A percentile compares a stretch with the other conserved stretches of the same genome.
Conservation (phyloP, 2,329 filamentous ascomycete species). For the Colletotrichum sp. region DNA sequence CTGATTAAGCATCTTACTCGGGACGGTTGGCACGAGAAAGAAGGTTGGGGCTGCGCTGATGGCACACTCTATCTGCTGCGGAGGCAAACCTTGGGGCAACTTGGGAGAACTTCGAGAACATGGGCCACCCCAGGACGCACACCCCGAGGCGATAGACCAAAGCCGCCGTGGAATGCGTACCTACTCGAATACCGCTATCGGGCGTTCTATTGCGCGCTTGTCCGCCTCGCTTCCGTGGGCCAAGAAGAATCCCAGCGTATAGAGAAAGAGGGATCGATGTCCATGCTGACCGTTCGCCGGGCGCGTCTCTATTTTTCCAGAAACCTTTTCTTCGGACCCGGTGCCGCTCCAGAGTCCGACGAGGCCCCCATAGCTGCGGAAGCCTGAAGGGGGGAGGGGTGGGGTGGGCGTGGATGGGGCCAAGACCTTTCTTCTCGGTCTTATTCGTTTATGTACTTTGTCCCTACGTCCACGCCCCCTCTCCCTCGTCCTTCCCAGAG, state of each 20-base stretch:
- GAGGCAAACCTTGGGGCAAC: not conserved
- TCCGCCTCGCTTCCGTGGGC: not conserved
- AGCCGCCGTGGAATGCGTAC: not conserved
- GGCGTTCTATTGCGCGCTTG: not conserved
- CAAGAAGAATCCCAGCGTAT: not conserved
- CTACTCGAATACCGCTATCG: not conserved
- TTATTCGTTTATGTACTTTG: not conserved
- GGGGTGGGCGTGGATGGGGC: not conserved
- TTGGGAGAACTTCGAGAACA: not conserved
- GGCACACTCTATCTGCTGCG: not conserved
- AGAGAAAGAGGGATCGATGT: not conserved
- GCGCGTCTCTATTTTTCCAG: not conserved
- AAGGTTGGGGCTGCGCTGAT: not conserved
- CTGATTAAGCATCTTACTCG: slow-evolving; percentile 12
- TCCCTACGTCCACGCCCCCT: not conserved
- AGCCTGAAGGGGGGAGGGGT: not conserved
- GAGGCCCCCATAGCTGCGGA: slow-evolving; percentile 24
- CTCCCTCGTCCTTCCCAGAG: not conserved
- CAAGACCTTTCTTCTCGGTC: not conserved
- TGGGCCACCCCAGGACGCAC: not conserved
- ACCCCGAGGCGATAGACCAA: not conserved
- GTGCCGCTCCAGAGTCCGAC: slow-evolving; percentile 5
- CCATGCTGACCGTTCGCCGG: not conserved
- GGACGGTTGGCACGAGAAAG: not conserved
- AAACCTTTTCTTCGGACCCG: slow-evolving; percentile 18